These are phyloP conservation scores for Globomyces sp. DNA, from an alignment of 371 early-diverging fungal species.

Conservation along the genomic window DNA sequence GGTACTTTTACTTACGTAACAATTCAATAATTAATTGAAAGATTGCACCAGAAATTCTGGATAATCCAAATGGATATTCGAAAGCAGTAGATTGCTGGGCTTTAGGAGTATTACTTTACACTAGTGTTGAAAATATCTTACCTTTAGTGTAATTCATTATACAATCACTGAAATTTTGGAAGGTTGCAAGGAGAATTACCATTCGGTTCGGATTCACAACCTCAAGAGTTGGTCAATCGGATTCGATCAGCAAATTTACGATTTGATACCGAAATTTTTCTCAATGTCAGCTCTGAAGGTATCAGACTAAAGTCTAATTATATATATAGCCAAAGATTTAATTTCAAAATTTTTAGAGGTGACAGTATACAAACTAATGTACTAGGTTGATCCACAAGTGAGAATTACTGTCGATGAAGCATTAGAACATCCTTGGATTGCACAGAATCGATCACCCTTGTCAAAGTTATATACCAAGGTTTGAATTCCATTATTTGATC, in stretches of 20 bases:
- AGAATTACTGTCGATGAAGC: conserved; percentile 1
- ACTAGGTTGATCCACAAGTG: not conserved
- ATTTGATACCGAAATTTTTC: conserved; percentile 3
- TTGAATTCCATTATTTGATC: not conserved
- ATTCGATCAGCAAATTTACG: not conserved
- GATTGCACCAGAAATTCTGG: not conserved
- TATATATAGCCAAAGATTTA: too few species aligned
- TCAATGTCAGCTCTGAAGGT: not conserved
- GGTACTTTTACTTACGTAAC: conserved; percentile 3
- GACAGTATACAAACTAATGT: not conserved
- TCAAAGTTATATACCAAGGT: not conserved
- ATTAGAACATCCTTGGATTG: conserved; percentile 8
- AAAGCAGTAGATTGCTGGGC: conserved; percentile 11
- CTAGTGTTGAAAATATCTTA: not conserved
- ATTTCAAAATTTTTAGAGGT: too few species aligned
- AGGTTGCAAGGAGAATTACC: not conserved
- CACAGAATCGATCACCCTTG: not conserved
- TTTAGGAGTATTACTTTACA: conserved; percentile 4
- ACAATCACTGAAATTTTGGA: not conserved
- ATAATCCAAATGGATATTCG: not conserved
- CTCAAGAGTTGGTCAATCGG: not conserved
- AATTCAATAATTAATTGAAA: too few species aligned
- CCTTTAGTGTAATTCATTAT: too few species aligned
- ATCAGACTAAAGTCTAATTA: conserved; percentile 1
- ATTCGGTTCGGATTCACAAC: not conserved